phyloP scores from a whole-genome alignment of 2,329 filamentous ascomycete genomes.

The Apiospora koreana region DNA sequence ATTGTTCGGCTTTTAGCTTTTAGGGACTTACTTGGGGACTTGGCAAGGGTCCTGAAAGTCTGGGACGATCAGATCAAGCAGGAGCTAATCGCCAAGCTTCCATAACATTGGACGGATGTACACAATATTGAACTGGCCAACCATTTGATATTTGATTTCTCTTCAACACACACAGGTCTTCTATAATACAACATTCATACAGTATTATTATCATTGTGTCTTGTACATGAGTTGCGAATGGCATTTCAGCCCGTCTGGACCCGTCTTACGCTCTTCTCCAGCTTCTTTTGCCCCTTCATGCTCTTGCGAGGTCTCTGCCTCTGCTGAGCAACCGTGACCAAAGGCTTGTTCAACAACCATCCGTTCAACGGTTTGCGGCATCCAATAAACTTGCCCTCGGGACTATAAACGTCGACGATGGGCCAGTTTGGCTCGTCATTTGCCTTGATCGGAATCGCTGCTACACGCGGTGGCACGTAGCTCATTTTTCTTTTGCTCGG shows the following conservation, averaged over 20 bases:
- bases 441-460: slow-evolving; percentile 15
- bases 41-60: neutral
- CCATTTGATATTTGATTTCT: too few species aligned
- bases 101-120: too few species aligned
- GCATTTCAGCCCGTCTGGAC: slow-evolving; percentile 17
- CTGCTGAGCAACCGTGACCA: slow-evolving; percentile 47
- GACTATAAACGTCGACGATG: slow-evolving; percentile 80
- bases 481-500: slow-evolving; percentile 16
- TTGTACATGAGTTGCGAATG: neutral
- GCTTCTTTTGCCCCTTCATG: slow-evolving; percentile 66
- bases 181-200: neutral
- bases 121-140: too few species aligned
- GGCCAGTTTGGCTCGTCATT: slow-evolving; percentile 51
- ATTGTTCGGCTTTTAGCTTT: neutral
- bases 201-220: neutral
- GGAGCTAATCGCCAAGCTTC: neutral
- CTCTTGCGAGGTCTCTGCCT: slow-evolving; percentile 64
- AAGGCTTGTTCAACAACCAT: slow-evolving; percentile 63
- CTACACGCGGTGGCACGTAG: slow-evolving; percentile 15
- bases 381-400: slow-evolving; percentile 78
- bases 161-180: too few species aligned
- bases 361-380: slow-evolving; percentile 69
- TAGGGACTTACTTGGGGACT: neutral
- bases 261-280: slow-evolving; percentile 42
- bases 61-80: neutral